These are phyloP conservation scores for Furcasterigmium sp. DNA, from an alignment of 2,329 filamentous ascomycete species.

Conservation along the genomic window DNA sequence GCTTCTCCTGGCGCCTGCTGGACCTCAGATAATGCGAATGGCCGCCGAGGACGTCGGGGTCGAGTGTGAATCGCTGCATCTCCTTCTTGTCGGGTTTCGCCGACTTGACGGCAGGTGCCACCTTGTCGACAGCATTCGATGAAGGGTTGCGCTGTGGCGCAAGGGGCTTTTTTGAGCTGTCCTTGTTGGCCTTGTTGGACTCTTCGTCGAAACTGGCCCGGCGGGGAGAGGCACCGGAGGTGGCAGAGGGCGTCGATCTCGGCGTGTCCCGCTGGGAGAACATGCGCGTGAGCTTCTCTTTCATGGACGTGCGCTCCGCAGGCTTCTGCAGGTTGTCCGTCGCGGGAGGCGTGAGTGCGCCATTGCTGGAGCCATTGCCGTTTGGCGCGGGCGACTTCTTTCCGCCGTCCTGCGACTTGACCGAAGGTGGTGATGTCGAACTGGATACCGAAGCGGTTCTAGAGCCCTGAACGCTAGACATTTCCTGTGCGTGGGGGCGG, in stretches of 20 bases:
- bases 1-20: conserved; percentile 87
- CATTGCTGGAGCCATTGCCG: conserved; percentile 22
- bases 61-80: conserved; percentile 45
- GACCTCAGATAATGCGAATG: conserved; percentile 89
- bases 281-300: conserved; percentile 60
- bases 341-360: conserved; percentile 9
- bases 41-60: conserved; percentile 53
- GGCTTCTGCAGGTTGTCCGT: conserved; percentile 23
- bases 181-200: conserved; percentile 30
- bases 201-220: conserved; percentile 26
- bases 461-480: background rate
- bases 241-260: conserved; percentile 23
- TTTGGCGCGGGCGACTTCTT: conserved; percentile 37
- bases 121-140: conserved; percentile 21
- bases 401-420: conserved; percentile 39
- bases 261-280: conserved; percentile 42
- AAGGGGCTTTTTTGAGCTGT: conserved; percentile 25
- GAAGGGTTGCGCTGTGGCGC: conserved; percentile 23
- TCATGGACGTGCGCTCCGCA: conserved; percentile 56
- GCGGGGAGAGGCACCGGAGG: conserved; percentile 15
- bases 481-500: background rate
- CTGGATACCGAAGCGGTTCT: conserved; percentile 29
- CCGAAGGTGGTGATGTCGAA: conserved; percentile 44
- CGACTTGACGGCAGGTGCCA: conserved; percentile 25
- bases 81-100: conserved; percentile 27